These are phyloP conservation scores for Filosporella fistucella DNA, from an alignment of 495 filamentous ascomycete species.

Conservation along the genomic window DNA sequence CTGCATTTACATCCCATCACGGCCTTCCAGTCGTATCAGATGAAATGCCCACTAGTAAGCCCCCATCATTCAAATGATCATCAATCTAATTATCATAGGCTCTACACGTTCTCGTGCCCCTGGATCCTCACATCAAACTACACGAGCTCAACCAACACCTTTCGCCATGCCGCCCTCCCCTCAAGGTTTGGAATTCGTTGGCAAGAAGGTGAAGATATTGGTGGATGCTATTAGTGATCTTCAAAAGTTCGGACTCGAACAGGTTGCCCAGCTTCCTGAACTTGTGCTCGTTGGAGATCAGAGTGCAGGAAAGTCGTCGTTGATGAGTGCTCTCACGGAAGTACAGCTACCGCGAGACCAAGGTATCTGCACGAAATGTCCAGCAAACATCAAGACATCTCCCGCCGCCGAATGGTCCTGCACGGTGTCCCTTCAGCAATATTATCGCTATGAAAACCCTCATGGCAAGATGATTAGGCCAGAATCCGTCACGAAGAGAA, in stretches of 20 bases:
- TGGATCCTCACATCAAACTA: neutral
- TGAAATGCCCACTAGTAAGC: too few species aligned
- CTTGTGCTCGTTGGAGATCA: constrained; percentile 80
- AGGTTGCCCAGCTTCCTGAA: constrained; percentile 56
- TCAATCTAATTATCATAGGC: too few species aligned
- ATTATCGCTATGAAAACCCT: constrained; percentile 39
- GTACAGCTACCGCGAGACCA: constrained; percentile 66
- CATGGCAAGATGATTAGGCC: constrained; percentile 21
- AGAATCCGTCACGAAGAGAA: constrained; percentile 32
- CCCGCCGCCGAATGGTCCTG: constrained; percentile 55
- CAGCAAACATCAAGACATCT: constrained; percentile 63
- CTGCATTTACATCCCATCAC: neutral
- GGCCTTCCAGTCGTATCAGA: neutral
- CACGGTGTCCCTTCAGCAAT: constrained; percentile 51
- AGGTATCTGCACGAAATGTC: constrained; percentile 68
- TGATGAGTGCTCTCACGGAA: constrained; percentile 78
- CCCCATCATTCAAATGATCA: too few species aligned
- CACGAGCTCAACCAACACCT: neutral
- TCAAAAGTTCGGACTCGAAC: constrained; percentile 15
- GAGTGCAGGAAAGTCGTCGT: constrained; percentile 71
- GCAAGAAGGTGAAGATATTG: constrained; percentile 13
- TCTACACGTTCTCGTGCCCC: too few species aligned
- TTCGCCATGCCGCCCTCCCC: neutral
- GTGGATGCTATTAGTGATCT: constrained; percentile 20
- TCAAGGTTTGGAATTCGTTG: constrained; percentile 17